Conservation (phyloP, 192 early-diverging fungal species). For the Podila epigama region DNA sequence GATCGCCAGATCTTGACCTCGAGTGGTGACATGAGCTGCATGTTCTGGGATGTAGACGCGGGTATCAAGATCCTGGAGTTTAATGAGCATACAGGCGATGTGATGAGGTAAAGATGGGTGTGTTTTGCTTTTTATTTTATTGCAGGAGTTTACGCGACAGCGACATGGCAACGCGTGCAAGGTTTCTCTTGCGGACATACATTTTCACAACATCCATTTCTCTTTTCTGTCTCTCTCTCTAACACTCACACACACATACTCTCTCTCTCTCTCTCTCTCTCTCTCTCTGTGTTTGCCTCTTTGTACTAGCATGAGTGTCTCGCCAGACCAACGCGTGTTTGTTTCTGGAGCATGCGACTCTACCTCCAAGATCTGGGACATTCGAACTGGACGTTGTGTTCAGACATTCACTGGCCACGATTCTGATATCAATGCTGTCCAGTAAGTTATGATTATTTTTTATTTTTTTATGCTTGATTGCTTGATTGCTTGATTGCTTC, state of each 20-base stretch:
- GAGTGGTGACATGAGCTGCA: constrained; percentile 99
- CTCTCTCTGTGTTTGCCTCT: background rate
- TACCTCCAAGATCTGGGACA: constrained; percentile 99
- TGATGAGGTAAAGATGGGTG: constrained; percentile 76
- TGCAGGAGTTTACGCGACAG: background rate
- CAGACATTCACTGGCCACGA: constrained; percentile 99
- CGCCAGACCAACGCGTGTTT: constrained; percentile 94
- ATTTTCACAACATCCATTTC: no score
- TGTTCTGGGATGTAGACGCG: constrained; percentile 99
- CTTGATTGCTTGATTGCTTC: background rate
- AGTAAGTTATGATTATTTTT: constrained; percentile 61
- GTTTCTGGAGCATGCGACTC: constrained; percentile 99
- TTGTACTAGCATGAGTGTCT: constrained; percentile 74
- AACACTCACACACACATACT: background rate
- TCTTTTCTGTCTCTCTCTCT: background rate
- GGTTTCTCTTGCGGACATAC: no score
- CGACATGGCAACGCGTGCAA: no score
- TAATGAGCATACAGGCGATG: constrained; percentile 97
- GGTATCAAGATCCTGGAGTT: constrained; percentile 98
- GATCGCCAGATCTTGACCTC: constrained; percentile 97
- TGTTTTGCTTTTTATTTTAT: background rate
- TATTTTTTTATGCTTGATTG: no score
- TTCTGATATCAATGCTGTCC: constrained; percentile 98
- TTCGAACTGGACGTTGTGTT: constrained; percentile 93
- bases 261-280: background rate